Conservation (phyloP, 2,329 filamentous ascomycete genomes). For the Orbilia quercus region DNA sequence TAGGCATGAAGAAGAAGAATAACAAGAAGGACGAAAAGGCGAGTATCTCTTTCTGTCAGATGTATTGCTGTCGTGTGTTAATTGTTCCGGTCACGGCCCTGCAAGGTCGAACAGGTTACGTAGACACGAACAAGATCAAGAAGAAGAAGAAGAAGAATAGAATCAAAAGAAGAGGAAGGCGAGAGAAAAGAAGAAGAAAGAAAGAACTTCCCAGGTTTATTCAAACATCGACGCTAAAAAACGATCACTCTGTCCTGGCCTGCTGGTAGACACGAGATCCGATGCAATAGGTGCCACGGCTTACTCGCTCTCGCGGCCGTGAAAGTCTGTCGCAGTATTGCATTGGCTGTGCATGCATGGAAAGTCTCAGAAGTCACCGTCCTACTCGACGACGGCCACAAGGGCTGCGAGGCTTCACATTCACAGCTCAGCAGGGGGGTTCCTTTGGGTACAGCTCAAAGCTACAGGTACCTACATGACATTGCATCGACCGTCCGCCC, state of each 20-base stretch:
- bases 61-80: constrained; percentile 1
- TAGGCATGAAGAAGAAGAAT: constrained; percentile 23
- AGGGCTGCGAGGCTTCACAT: constrained; percentile 10
- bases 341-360: constrained; percentile 54
- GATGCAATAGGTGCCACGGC: constrained; percentile 55
- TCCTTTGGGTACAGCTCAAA: constrained; percentile 40
- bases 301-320: constrained; percentile 17
- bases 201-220: neutral
- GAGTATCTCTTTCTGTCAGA: neutral
- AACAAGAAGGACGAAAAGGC: constrained; percentile 1
- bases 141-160: too few species aligned
- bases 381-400: constrained; percentile 26
- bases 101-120: constrained; percentile 55
- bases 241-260: constrained; percentile 27
- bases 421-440: constrained; percentile 10
- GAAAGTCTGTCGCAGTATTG: constrained; percentile 12
- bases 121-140: too few species aligned
- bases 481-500: constrained; percentile 40
- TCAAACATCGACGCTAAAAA: constrained; percentile 34
- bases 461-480: constrained; percentile 54
- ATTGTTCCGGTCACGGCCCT: constrained; percentile 48
- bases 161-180: constrained; percentile 11
- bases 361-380: constrained; percentile 56
- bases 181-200: constrained; percentile 18
- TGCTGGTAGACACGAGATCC: constrained; percentile 51